Base-by-base conservation (phyloP, 495 filamentous ascomycete species). In the Recurvomyces mirabilis region DNA sequence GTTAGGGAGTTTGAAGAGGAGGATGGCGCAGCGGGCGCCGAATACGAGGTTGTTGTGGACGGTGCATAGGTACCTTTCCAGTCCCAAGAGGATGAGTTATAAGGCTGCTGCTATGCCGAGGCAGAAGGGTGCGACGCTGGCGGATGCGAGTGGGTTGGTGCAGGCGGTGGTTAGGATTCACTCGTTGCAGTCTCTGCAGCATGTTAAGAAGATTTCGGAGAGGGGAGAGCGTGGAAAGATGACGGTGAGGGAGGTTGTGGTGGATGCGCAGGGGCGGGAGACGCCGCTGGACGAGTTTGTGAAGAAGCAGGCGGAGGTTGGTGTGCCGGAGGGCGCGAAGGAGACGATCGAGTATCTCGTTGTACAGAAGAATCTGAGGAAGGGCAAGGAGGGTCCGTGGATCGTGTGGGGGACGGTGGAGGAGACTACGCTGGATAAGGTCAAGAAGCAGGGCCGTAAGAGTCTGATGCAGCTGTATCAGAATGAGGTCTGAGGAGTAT, bases 311-410 rank as follows among this genome's bases (percentile, higher is more conserved):
- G n/a, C n/a, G n/a, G 28, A 25, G 43, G 43, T 7, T 6, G 33
- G 12, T 3, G 37, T 64, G 24, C 45, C 55, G 14, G 41, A 51
- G 14, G 55, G 73, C n/a, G 32, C 21, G 59, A 77, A 75, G 53
- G 76, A 80, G 46, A 68, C 81, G 44, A 61, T 65, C 1, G 88
- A 95, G 67, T 81, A 93, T 55, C 18, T 95, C n/a, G 81, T 89
- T 4, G 54, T 94, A 17, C 82, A 86, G 65, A 69, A 71, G 54
- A 51, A 62, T 19, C 59, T 79, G 37, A 62, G 72, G 63, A 67
- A 67, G 2, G 82, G 74, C 40, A 54, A 68, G 49, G 69, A 77
- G 31, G 62, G 60, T 28, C 69, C 70, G 11, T 95, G 88, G 88
- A 73, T 69, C 58, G 57, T 93, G 36, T 83, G 86, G 78, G 87